These are phyloP conservation scores for Metschnikowia colocasiae DNA, from an alignment of 805 yeast genomes.

Conservation along the genomic window DNA sequence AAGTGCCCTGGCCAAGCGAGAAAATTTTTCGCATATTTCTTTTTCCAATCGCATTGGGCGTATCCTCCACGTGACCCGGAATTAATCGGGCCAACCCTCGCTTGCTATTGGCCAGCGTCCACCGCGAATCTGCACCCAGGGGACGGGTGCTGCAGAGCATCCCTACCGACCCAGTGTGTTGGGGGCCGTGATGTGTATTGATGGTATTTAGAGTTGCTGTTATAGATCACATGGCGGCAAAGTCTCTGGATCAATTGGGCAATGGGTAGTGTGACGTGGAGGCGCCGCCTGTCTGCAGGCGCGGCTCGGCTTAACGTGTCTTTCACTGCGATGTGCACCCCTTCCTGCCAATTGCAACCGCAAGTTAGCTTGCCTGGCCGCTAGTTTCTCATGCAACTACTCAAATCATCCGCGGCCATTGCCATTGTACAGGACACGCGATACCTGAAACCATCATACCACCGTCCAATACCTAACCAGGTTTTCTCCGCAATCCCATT, in stretches of 20 bases:
- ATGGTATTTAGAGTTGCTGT: neutral
- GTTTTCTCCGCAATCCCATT: too few relatives aligned
- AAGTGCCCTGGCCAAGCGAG: constrained; percentile 7
- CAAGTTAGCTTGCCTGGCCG: neutral
- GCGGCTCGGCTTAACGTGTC: neutral
- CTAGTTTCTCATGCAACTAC: neutral
- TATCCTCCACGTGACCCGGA: constrained; percentile 21
- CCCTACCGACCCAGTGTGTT: neutral
- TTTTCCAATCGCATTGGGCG: constrained; percentile 14
- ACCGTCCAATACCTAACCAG: neutral
- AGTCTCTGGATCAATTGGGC: neutral
- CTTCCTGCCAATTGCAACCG: constrained; percentile 1
- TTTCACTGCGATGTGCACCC: constrained; percentile 1
- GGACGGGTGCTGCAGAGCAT: neutral
- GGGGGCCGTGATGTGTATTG: neutral
- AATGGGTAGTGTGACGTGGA: neutral
- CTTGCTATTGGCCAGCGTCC: constrained; percentile 8
- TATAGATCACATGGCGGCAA: neutral
- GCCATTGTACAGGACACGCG: constrained; percentile 4
- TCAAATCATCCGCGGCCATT: constrained; percentile 4
- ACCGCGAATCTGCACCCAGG: constrained; percentile 4
- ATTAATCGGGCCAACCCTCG: constrained; percentile 16
- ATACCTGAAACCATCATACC: neutral
- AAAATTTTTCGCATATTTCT: constrained; percentile 14
- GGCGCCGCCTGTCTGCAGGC: neutral